phyloP scores from a whole-genome alignment of 148 eudicot genomes.

The Fagopyrum esculentum region DNA sequence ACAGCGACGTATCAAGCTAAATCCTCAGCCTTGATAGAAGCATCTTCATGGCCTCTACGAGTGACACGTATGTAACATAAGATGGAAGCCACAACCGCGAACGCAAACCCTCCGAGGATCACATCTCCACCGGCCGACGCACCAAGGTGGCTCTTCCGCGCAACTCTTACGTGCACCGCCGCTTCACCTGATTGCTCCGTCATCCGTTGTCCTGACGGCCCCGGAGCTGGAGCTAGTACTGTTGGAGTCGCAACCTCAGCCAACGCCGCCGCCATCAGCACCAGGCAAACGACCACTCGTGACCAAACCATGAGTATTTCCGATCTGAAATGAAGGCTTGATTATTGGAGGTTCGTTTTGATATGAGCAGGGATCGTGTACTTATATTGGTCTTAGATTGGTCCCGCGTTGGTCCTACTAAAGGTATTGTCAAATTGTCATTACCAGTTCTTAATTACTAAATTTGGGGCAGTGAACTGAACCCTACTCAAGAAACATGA shows the following conservation, averaged over 20 bases:
- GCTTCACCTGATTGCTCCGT: background rate
- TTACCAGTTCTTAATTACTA: background rate
- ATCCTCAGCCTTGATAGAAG: background rate
- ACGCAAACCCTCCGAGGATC: conserved; percentile 47
- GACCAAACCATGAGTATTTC: background rate
- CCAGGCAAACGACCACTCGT: conserved; percentile 4
- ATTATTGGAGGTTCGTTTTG: background rate
- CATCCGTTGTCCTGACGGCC: conserved; percentile 9
- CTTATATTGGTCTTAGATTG: background rate
- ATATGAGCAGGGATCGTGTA: background rate
- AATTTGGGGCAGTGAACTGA: background rate
- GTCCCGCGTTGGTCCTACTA: background rate
- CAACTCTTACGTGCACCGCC: conserved; percentile 20
- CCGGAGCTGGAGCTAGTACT: conserved; percentile 11
- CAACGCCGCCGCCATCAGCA: conserved; percentile 11
- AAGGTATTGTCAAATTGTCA: background rate
- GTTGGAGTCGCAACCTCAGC: background rate
- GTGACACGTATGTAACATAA: conserved; percentile 40
- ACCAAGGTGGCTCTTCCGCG: conserved; percentile 9
- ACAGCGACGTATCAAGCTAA: background rate
- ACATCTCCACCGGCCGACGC: conserved; percentile 47
- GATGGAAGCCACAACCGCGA: conserved; percentile 38
- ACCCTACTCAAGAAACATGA: background rate
- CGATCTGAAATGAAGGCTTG: background rate
- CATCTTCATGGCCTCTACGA: background rate